These are phyloP conservation scores for Amylocystis lapponica DNA, from an alignment of 768 basidiomycete species.

Conservation along the genomic window DNA sequence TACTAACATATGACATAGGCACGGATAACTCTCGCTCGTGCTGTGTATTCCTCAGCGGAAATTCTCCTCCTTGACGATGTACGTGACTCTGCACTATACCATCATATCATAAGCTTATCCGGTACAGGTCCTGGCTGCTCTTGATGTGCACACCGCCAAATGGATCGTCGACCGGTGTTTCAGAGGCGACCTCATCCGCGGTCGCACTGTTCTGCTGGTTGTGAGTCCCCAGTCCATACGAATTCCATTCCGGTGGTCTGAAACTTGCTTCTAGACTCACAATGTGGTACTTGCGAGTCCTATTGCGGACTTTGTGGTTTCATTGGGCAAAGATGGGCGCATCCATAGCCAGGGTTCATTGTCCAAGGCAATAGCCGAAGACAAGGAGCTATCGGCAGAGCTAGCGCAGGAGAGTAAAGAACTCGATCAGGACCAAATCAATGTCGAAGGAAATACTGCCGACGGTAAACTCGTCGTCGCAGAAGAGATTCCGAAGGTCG, in stretches of 20 bases:
- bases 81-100: background rate
- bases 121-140: slow-evolving; percentile 38
- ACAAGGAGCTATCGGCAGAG: slow-evolving; percentile 28
- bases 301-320: slow-evolving; percentile 49
- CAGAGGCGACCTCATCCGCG: slow-evolving; percentile 37
- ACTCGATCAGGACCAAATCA: slow-evolving; percentile 12
- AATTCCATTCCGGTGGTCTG: background rate
- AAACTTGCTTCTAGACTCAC: slow-evolving; percentile 32
- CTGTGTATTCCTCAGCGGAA: slow-evolving; percentile 32
- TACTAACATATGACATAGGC: slow-evolving; percentile 15
- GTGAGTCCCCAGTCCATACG: slow-evolving; percentile 22
- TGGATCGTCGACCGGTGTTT: slow-evolving; percentile 45
- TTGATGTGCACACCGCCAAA: slow-evolving; percentile 45
- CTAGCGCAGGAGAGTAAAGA: slow-evolving; percentile 17
- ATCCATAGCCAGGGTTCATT: slow-evolving; percentile 44
- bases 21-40: slow-evolving; percentile 35
- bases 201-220: slow-evolving; percentile 45
- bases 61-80: slow-evolving; percentile 56
- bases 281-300: slow-evolving; percentile 46
- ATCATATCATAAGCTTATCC: background rate
- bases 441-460: background rate
- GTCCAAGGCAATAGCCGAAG: slow-evolving; percentile 37
- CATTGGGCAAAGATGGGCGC: slow-evolving; percentile 47
- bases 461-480: slow-evolving; percentile 56
- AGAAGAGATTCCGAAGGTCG: slow-evolving; percentile 59